These are phyloP conservation scores for Sporisorium graminicola DNA, from an alignment of 1,284 basidiomycete genomes.

Conservation along the genomic window DNA sequence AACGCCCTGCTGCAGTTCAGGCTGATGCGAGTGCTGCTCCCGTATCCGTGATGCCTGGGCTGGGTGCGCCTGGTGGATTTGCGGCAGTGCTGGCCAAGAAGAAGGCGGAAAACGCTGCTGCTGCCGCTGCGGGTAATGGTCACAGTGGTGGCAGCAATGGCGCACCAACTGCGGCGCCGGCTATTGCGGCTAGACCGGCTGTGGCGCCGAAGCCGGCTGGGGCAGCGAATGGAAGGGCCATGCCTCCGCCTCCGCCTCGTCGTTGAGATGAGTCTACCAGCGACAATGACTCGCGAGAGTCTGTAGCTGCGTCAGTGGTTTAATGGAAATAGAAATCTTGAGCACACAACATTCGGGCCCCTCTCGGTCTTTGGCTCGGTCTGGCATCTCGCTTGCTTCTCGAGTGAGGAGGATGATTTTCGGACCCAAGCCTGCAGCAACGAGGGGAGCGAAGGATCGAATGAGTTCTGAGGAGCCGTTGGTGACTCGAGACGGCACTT, in stretches of 20 bases:
- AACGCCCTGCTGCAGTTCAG: constrained; percentile 44
- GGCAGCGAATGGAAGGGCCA: constrained; percentile 40
- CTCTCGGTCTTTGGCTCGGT: too few relatives aligned
- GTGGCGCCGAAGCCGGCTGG: constrained; percentile 52
- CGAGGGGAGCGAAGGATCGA: too few relatives aligned
- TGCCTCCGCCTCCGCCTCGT: constrained; percentile 54
- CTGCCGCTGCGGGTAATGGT: constrained; percentile 36
- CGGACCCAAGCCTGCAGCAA: too few relatives aligned
- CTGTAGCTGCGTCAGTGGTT: too few relatives aligned
- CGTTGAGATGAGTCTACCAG: constrained; percentile 15
- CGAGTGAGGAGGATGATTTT: too few relatives aligned
- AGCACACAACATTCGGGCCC: too few relatives aligned
- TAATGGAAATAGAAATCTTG: too few relatives aligned
- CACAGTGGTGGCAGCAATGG: constrained; percentile 7
- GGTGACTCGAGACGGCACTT: too few relatives aligned
- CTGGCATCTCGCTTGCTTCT: too few relatives aligned
- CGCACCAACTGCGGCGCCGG: constrained; percentile 14
- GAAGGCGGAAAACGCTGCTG: constrained; percentile 62
- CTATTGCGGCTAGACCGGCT: constrained; percentile 30
- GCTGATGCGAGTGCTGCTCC: constrained; percentile 69
- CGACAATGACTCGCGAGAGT: too few relatives aligned
- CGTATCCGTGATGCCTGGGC: constrained; percentile 70
- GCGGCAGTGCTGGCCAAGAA: constrained; percentile 71
- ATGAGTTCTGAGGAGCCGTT: too few relatives aligned
- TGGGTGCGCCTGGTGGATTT: constrained; percentile 70